These are phyloP conservation scores for Lachnum nothofagi DNA, from an alignment of 2,329 filamentous ascomycete species.

Conservation along the genomic window DNA sequence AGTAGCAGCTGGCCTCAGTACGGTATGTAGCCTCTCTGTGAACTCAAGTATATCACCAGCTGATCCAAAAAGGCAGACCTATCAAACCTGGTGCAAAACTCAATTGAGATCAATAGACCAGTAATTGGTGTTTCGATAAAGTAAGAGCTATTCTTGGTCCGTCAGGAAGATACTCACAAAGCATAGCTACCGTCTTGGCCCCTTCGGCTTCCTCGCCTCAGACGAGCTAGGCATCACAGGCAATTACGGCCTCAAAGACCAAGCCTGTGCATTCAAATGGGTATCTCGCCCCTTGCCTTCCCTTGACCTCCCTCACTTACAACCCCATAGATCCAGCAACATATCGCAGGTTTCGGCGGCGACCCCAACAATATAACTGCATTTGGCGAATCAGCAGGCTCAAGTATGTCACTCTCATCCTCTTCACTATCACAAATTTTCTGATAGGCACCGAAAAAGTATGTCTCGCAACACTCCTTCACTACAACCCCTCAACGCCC, in stretches of 20 bases:
- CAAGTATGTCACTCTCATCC: constrained; percentile 14
- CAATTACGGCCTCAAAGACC: constrained; percentile 21
- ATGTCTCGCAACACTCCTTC: constrained; percentile 12
- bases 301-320: neutral
- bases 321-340: constrained; percentile 14
- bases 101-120: constrained; percentile 14
- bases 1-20: constrained; percentile 20
- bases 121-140: constrained; percentile 21
- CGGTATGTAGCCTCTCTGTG: constrained; percentile 7
- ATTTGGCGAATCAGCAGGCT: constrained; percentile 37
- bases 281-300: constrained; percentile 9
- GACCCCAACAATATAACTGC: constrained; percentile 30
- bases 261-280: constrained; percentile 27
- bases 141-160: constrained; percentile 1
- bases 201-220: constrained; percentile 18
- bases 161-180: neutral
- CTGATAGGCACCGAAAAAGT: constrained; percentile 3
- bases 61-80: constrained; percentile 12
- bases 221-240: constrained; percentile 10
- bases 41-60: no score
- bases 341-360: constrained; percentile 33
- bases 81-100: constrained; percentile 7
- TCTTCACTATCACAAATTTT: neutral
- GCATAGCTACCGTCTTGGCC: constrained; percentile 17
- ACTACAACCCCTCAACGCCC: constrained; percentile 1